Evolutionary conservation across 805 yeast genomes (phyloP).

Genomic region (Candida boidinii): DNA sequence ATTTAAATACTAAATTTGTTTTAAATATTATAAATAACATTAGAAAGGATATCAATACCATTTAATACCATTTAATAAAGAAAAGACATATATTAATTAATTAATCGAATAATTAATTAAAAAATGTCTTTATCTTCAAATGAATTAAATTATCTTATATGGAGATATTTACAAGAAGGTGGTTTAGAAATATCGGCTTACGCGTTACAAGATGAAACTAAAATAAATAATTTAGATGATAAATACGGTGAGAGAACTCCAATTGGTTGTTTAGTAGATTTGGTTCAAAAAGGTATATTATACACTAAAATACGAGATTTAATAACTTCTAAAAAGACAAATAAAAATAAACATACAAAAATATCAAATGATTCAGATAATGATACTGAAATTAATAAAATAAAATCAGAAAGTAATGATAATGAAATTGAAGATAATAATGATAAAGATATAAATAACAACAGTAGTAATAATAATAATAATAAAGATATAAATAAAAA

Average conservation of each 20-base stretch:
- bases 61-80: no score
- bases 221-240: constrained; percentile 48
- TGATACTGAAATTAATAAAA: constrained; percentile 17
- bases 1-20: no score
- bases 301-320: constrained; percentile 42
- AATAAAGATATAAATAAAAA: constrained; percentile 6
- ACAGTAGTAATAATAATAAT: no score
- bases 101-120: no score
- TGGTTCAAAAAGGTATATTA: constrained; percentile 81
- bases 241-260: constrained; percentile 45
- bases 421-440: constrained; percentile 8
- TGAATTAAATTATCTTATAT: constrained; percentile 82
- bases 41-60: no score
- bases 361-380: no score
- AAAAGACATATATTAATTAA: no score
- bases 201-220: constrained; percentile 71
- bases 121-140: constrained; percentile 78
- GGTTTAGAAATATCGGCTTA: constrained; percentile 71
- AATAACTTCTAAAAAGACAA: background rate
- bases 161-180: constrained; percentile 87
- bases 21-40: no score
- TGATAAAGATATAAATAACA: background rate
- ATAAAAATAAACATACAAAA: no score
- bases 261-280: constrained; percentile 72
- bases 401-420: background rate